These are phyloP conservation scores for Centella asiatica DNA, from an alignment of 129 eudicot species.

Conservation along the genomic window DNA sequence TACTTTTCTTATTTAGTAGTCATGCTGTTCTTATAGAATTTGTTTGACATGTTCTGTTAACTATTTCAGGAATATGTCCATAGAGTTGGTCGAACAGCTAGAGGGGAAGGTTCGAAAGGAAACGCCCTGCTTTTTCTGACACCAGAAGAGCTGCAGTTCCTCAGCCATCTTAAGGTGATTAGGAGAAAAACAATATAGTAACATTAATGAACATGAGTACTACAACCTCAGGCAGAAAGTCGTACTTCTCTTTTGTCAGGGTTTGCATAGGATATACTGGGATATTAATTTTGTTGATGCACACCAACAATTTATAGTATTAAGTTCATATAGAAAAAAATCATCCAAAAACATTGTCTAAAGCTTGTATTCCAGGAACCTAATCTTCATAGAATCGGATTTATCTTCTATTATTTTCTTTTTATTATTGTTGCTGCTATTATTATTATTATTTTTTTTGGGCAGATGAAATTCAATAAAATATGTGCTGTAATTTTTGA, in stretches of 20 bases:
- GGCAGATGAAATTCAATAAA: too few species aligned
- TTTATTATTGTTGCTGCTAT: too few species aligned
- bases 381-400: neutral
- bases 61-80: slow-evolving; percentile 57
- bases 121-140: slow-evolving; percentile 49
- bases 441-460: too few species aligned
- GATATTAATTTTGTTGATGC: too few species aligned
- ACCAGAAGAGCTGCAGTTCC: slow-evolving; percentile 48
- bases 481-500: neutral
- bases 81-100: slow-evolving; percentile 64
- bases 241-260: neutral
- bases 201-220: neutral
- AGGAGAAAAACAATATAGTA: too few species aligned
- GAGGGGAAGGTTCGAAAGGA: slow-evolving; percentile 65
- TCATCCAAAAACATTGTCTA: neutral
- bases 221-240: neutral
- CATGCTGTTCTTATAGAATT: neutral
- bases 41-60: neutral
- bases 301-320: too few species aligned
- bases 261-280: neutral
- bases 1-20: neutral
- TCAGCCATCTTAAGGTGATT: slow-evolving; percentile 41
- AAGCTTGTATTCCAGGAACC: neutral
- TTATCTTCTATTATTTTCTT: too few species aligned
- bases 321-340: neutral